Conservation (phyloP, 139 green algal genomes). For the Tetradesmus lagerheimii region DNA sequence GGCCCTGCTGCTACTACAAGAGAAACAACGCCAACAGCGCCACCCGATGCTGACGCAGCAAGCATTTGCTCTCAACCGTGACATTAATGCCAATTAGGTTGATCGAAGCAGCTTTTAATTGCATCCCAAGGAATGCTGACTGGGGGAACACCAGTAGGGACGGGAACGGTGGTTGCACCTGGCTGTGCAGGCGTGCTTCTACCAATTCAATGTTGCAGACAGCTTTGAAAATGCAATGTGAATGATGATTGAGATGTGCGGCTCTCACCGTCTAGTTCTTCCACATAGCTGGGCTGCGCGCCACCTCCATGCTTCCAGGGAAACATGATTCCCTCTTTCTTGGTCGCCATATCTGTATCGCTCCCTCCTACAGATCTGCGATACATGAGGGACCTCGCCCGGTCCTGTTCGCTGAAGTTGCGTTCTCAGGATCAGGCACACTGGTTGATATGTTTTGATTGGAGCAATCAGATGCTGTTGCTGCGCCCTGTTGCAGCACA, state of each 20-base stretch:
- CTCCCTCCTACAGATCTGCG: background rate
- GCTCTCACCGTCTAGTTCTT: conserved; percentile 33
- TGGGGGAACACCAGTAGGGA: background rate
- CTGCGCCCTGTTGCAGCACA: background rate
- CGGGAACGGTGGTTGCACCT: background rate
- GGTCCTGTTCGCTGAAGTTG: background rate
- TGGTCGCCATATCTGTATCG: background rate
- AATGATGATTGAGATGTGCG: background rate
- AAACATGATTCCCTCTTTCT: background rate
- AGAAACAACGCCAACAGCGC: background rate
- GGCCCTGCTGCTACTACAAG: background rate
- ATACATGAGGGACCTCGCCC: background rate
- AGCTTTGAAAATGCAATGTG: background rate
- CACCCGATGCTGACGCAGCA: background rate
- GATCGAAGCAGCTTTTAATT: background rate
- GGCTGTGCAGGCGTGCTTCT: background rate
- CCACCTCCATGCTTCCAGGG: background rate
- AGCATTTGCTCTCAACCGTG: background rate
- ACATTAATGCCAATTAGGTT: background rate
- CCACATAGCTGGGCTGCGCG: conserved; percentile 11
- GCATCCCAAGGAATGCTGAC: background rate
- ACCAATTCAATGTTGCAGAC: background rate
- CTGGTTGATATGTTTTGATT: no score
- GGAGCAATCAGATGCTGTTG: background rate
- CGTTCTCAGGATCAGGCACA: no score